A percentile compares a stretch with the other conserved stretches of the same genome.
Conservation (phyloP, 208 protist genomes). For the Trypanosoma congolense region DNA sequence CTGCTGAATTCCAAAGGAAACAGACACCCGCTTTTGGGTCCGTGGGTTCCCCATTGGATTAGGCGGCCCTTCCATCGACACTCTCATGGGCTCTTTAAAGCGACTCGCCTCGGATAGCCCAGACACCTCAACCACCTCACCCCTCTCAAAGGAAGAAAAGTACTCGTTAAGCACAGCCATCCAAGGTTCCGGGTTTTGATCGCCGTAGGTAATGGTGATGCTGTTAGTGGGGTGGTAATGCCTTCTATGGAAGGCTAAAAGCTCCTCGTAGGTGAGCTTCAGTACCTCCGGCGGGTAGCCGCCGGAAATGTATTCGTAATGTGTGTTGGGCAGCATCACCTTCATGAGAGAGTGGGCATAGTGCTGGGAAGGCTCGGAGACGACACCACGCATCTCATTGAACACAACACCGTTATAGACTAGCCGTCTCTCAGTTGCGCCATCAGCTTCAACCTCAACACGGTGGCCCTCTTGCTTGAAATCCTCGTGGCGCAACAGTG, state of each 20-base stretch:
- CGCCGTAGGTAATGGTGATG: constrained; percentile 87
- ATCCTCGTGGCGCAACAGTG: constrained; percentile 84
- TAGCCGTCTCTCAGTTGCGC: constrained; percentile 27
- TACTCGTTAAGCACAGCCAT: constrained; percentile 69
- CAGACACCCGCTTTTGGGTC: constrained; percentile 74
- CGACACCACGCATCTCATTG: constrained; percentile 93
- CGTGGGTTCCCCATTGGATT: constrained; percentile 77
- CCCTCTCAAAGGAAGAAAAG: constrained; percentile 44
- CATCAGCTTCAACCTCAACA: constrained; percentile 66
- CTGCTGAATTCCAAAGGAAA: constrained; percentile 69
- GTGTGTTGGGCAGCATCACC: constrained; percentile 76
- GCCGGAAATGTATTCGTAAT: constrained; percentile 87
- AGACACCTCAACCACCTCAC: constrained; percentile 42
- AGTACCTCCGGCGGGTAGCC: constrained; percentile 88
- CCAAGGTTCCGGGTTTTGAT: constrained; percentile 62
- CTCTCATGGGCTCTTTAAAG: constrained; percentile 35
- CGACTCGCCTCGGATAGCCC: constrained; percentile 47
- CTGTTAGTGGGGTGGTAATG: constrained; percentile 93
- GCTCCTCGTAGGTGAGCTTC: constrained; percentile 82
- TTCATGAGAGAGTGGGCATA: constrained; percentile 70
- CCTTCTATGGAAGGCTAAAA: constrained; percentile 77
- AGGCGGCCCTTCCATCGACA: constrained; percentile 67
- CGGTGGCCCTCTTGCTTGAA: constrained; percentile 91
- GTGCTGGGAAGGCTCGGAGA: constrained; percentile 77
- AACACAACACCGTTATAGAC: constrained; percentile 91